Conservation (phyloP, 2,329 filamentous ascomycete species). For the Clarireedia paspali region DNA sequence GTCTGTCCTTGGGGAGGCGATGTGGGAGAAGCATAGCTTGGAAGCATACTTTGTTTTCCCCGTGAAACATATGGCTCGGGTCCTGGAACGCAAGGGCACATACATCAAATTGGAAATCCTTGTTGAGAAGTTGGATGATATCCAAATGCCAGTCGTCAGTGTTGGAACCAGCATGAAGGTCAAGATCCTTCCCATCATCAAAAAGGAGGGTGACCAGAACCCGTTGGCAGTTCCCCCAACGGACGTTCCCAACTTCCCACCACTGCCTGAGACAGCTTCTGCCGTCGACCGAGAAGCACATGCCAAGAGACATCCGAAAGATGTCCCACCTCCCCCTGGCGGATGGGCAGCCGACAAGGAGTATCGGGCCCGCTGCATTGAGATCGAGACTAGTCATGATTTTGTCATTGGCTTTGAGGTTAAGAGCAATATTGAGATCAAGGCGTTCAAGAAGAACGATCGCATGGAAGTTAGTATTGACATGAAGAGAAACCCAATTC, state of each 20-base stretch:
- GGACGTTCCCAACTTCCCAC: neutral
- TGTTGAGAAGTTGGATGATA: neutral
- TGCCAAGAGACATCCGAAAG: no score
- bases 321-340: no score
- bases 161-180: neutral
- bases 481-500: constrained; percentile 1
- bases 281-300: neutral
- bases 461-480: neutral
- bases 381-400: neutral
- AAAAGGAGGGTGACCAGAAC: neutral
- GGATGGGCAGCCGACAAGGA: neutral
- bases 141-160: neutral
- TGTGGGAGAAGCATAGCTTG: neutral
- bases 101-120: neutral
- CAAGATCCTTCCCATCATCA: neutral
- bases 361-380: neutral
- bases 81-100: neutral
- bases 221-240: neutral
- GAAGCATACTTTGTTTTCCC: neutral
- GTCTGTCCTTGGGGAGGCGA: neutral
- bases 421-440: neutral
- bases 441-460: neutral
- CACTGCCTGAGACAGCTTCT: neutral
- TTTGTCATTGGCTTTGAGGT: neutral
- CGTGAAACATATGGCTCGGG: no score